Percentiles rank a stretch among this genome's conserved stretches.
These are phyloP conservation scores for Apiotrichum akiyoshidainum DNA, from an alignment of 1,284 basidiomycete genomes.

Conservation along the genomic window DNA sequence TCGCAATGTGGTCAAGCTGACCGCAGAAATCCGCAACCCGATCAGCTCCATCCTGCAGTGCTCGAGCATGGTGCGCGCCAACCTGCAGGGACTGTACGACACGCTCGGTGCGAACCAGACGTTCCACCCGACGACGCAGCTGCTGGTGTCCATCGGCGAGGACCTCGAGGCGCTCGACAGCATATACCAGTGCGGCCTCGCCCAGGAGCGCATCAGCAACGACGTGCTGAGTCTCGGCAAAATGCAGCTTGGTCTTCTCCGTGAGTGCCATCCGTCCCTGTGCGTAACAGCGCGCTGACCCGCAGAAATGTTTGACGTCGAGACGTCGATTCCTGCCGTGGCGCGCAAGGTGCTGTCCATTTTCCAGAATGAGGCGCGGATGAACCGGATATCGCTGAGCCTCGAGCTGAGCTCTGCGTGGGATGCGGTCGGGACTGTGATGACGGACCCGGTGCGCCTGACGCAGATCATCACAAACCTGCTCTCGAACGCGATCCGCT, in stretches of 20 bases:
- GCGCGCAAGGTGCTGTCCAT: conserved; percentile 34
- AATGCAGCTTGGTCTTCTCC: conserved; percentile 36
- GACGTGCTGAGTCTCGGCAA: conserved; percentile 47
- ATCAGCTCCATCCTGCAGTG: conserved; percentile 15
- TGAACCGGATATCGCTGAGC: conserved; percentile 32
- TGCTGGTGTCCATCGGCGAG: conserved; percentile 16
- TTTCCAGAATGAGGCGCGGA: conserved; percentile 44
- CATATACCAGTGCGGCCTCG: conserved; percentile 34
- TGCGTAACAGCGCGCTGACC: no score
- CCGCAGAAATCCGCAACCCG: not conserved
- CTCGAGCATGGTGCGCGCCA: conserved; percentile 45
- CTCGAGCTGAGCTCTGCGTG: conserved; percentile 9
- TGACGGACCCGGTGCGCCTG: conserved; percentile 31
- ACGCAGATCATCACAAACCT: conserved; percentile 36
- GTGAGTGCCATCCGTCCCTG: no score
- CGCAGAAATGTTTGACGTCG: conserved; percentile 24
- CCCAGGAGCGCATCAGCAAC: conserved; percentile 49
- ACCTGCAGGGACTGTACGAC: conserved; percentile 37
- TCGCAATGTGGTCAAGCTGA: conserved; percentile 24
- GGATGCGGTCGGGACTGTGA: conserved; percentile 14
- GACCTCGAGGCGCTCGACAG: conserved; percentile 26
- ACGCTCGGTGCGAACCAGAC: conserved; percentile 20
- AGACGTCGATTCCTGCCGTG: conserved; percentile 32
- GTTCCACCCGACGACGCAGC: conserved; percentile 14
- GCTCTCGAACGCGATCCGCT: conserved; percentile 29